Conservation (phyloP, 164 flowering plant species). For the Tetrastigma voinierianum region DNA sequence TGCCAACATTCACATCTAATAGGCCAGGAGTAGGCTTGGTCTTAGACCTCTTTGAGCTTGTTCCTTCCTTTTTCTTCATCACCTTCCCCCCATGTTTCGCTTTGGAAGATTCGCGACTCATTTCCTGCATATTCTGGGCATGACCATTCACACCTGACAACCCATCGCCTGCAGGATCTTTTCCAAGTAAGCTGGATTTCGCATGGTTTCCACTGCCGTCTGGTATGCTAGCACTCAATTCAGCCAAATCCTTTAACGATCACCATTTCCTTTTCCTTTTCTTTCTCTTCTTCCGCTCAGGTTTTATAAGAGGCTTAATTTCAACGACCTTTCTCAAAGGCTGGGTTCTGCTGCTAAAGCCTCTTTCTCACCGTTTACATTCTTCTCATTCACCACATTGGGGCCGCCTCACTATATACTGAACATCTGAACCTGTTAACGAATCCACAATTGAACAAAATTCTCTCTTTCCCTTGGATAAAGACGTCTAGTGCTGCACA, state of each 20-base stretch:
- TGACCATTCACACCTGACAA: neutral
- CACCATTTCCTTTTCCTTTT: constrained; percentile 4
- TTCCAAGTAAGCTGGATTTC: neutral
- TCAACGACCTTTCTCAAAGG: constrained; percentile 8
- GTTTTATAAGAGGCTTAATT: neutral
- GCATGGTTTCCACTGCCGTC: neutral
- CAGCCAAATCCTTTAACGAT: constrained; percentile 3
- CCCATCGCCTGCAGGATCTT: no score
- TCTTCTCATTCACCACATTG: constrained; percentile 12
- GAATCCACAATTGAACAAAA: constrained; percentile 37
- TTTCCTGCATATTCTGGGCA: neutral
- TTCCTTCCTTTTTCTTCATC: constrained; percentile 8
- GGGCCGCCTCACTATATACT: constrained; percentile 34
- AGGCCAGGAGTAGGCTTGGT: constrained; percentile 21
- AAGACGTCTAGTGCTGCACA: constrained; percentile 43
- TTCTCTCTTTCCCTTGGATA: constrained; percentile 31
- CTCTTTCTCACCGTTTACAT: constrained; percentile 18
- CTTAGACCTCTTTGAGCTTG: constrained; percentile 4
- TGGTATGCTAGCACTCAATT: neutral
- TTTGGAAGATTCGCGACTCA: neutral
- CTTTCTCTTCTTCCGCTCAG: constrained; percentile 13
- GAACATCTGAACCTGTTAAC: constrained; percentile 52
- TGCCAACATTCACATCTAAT: constrained; percentile 15
- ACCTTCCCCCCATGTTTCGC: constrained; percentile 2
- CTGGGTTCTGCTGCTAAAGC: constrained; percentile 6